Evolutionary conservation across 176 grass and related monocot species (phyloP).

Genomic region (Rhynchospora pubera): DNA sequence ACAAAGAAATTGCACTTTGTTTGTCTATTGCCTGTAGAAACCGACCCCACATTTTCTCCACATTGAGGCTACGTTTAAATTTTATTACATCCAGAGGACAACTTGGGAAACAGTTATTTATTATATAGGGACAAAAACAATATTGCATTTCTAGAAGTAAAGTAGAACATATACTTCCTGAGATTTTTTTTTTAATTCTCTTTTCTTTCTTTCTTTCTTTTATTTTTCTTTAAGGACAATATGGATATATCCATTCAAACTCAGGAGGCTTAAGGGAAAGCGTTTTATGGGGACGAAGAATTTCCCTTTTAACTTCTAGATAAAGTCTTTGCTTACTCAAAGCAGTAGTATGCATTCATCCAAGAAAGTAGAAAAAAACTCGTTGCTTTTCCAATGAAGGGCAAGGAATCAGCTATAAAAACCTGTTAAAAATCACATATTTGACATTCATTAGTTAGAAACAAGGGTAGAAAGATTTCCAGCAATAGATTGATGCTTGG

Average conservation of each 20-base stretch:
- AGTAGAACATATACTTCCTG: neutral
- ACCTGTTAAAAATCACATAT: constrained; percentile 42
- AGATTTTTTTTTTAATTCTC: neutral
- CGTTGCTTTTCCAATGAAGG: constrained; percentile 71
- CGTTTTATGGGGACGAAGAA: neutral
- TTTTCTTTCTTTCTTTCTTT: too few species aligned
- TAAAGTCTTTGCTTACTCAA: constrained; percentile 55
- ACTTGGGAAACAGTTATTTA: neutral
- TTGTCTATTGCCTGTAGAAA: neutral
- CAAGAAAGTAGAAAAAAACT: constrained; percentile 87
- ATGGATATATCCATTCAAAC: neutral
- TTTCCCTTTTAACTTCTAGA: neutral
- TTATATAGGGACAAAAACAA: neutral
- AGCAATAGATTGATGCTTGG: neutral
- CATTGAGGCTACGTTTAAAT: neutral
- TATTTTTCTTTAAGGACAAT: neutral
- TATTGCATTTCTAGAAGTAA: neutral
- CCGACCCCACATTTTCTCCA: neutral
- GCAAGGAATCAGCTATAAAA: constrained; percentile 64
- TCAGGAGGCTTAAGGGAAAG: neutral
- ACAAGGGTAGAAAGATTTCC: neutral
- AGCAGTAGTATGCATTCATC: constrained; percentile 99
- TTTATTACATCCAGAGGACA: neutral
- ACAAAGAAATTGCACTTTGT: neutral
- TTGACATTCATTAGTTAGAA: constrained; percentile 10